These are phyloP conservation scores for Lithocarpus polystachyus DNA, from an alignment of 306 rosid genomes.

Conservation along the genomic window DNA sequence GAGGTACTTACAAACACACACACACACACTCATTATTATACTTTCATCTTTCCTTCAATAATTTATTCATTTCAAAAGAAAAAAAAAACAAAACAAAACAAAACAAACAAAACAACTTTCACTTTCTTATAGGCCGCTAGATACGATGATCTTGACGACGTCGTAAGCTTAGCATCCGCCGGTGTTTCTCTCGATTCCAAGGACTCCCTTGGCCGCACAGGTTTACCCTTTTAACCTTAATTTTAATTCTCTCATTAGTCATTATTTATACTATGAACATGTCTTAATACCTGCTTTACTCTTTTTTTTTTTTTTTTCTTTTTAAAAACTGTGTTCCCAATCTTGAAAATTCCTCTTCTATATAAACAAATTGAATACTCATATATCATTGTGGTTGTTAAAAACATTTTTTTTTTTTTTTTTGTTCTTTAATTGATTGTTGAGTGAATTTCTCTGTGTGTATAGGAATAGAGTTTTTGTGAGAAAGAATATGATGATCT, in stretches of 20 bases:
- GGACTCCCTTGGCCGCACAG: slow-evolving; percentile 74
- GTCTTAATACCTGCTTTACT: not conserved
- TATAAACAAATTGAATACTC: too few relatives aligned
- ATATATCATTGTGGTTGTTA: too few relatives aligned
- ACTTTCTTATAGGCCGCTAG: slow-evolving; percentile 67
- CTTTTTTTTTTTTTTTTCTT: too few relatives aligned
- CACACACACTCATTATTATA: not conserved
- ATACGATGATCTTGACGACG: slow-evolving; percentile 63
- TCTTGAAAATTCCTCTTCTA: too few relatives aligned
- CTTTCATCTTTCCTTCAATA: not conserved
- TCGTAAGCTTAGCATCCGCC: slow-evolving; percentile 42
- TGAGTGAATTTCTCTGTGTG: not conserved
- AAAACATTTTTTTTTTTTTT: too few relatives aligned
- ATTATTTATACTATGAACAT: not conserved
- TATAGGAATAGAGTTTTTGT: not conserved
- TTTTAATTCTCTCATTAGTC: not conserved
- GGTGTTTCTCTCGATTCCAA: slow-evolving; percentile 68
- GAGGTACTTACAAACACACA: slow-evolving; percentile 27
- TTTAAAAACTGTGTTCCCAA: too few relatives aligned
- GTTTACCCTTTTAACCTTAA: slow-evolving; percentile 13
- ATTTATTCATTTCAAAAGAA: too few relatives aligned
- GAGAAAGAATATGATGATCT: not conserved
- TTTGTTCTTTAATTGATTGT: too few relatives aligned
- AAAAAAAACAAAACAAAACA: too few relatives aligned
- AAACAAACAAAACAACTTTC: too few relatives aligned